Base-by-base conservation (phyloP, 2,329 filamentous ascomycete genomes). In the Fusarium agapanthi region DNA sequence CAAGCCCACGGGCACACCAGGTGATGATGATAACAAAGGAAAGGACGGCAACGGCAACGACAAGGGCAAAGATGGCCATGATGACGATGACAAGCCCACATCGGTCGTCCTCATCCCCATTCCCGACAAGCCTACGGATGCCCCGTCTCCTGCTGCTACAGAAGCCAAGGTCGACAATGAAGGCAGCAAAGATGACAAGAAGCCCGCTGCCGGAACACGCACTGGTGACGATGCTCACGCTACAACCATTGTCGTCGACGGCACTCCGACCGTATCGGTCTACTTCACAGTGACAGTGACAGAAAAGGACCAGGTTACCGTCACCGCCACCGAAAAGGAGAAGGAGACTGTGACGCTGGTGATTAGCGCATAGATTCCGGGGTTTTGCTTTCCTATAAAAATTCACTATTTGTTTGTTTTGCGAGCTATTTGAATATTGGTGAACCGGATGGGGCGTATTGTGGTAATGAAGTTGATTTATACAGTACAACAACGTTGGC, bases 211-310 rank as follows among this genome's bases (percentile, higher is more conserved):
- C 16, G 58, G 58, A 18, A 75, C 65, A 24, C 67, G 58, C 22
- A 65, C 64, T 22, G 70, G 65, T 14, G 71, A 61, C 30, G 53
- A 63, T 30, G 73, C 62, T 35, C 69, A 67, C 55, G 67, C 69
- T 26, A 74, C 73, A 34, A 75, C 75, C 8, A 76, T 79, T 11
- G 75, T 79, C 22, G 75, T 79, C 26, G 73, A 78, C 37, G 80
- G 80, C 7, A 77, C 76, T n/a, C 78, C 79, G 6, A 82, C 81
- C 15, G 79, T 83, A 38, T 82, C 81, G 3, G 72, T 83, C 16
- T 80, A 75, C 65, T 74, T 82, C 34, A 83, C 82, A 9, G 79
- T 83, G 6, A 84, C 83, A 9, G 77, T 80, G 32, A 82, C 81
- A 26, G 74, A 80, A 51, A 79, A 73, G 58, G 65, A 73, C 50